phyloP scores from a whole-genome alignment of 306 rosid species.

The Cercis canadensis region DNA sequence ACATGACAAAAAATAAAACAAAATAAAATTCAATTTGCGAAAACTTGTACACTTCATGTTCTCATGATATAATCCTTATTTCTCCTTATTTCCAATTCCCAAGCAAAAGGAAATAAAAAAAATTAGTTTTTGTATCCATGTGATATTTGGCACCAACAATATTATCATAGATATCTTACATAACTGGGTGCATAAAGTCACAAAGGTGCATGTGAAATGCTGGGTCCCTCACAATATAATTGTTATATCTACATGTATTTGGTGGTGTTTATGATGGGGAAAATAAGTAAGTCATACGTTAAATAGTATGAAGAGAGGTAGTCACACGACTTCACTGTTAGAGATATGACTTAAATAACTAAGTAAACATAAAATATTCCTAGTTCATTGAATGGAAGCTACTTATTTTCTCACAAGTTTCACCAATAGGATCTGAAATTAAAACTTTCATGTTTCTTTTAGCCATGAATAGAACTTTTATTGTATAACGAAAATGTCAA shows the following conservation, averaged over 20 bases:
- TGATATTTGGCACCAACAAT: no score
- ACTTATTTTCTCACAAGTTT: no score
- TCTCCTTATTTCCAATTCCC: no score
- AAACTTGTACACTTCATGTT: slow-evolving; percentile 18
- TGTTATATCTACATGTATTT: background rate
- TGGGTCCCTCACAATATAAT: slow-evolving; percentile 18
- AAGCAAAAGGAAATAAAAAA: no score
- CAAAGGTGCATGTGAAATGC: slow-evolving; percentile 37
- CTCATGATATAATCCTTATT: background rate
- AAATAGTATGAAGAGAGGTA: slow-evolving; percentile 3
- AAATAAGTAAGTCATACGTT: background rate
- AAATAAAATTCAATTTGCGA: background rate
- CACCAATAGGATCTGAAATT: no score
- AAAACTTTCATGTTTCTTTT: no score
- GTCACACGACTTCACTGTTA: slow-evolving; percentile 40
- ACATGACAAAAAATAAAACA: no score
- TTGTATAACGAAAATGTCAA: no score
- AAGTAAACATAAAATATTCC: background rate
- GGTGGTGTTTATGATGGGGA: background rate
- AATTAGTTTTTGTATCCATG: no score
- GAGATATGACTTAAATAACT: background rate
- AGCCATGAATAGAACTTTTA: no score
- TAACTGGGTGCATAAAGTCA: slow-evolving; percentile 31
- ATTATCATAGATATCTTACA: background rate
- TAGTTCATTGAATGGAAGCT: no score